Percentiles rank a stretch among this genome's conserved stretches.
These are phyloP conservation scores for Amyloporia xantha DNA, from an alignment of 768 basidiomycete species.

Conservation along the genomic window DNA sequence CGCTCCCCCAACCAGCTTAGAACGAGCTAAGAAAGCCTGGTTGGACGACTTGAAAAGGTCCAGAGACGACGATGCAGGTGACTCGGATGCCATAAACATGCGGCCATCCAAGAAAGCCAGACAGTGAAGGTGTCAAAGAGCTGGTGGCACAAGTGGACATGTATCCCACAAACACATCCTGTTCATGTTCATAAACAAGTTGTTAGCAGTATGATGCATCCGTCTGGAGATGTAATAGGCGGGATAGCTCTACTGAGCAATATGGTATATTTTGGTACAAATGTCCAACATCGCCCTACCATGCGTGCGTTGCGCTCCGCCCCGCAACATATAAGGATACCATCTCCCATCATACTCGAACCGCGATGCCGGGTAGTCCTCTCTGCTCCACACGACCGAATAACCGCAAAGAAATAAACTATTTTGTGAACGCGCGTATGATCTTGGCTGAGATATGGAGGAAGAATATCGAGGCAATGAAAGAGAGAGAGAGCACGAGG, in stretches of 20 bases:
- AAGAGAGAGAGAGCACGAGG: slow-evolving; percentile 89
- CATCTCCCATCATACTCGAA: neutral
- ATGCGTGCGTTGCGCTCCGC: neutral
- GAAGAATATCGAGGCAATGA: slow-evolving; percentile 99
- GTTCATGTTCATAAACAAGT: neutral
- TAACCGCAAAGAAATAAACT: slow-evolving; percentile 9
- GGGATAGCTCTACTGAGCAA: too few species aligned
- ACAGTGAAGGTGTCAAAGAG: neutral
- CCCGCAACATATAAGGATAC: neutral
- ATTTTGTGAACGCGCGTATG: slow-evolving; percentile 86
- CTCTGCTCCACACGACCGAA: neutral
- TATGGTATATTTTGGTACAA: slow-evolving; percentile 3
- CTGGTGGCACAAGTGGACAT: neutral
- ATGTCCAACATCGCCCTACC: neutral
- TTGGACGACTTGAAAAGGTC: neutral
- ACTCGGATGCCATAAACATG: neutral
- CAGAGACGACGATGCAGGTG: neutral
- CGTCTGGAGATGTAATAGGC: too few species aligned
- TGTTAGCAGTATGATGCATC: too few species aligned
- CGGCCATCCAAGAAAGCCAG: neutral
- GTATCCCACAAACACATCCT: neutral
- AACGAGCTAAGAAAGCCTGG: too few species aligned
- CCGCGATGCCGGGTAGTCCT: neutral
- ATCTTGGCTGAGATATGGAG: slow-evolving; percentile 95
- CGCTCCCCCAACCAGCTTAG: neutral